Conservation (phyloP, 345 rosid genomes). For the Acer campestre region DNA sequence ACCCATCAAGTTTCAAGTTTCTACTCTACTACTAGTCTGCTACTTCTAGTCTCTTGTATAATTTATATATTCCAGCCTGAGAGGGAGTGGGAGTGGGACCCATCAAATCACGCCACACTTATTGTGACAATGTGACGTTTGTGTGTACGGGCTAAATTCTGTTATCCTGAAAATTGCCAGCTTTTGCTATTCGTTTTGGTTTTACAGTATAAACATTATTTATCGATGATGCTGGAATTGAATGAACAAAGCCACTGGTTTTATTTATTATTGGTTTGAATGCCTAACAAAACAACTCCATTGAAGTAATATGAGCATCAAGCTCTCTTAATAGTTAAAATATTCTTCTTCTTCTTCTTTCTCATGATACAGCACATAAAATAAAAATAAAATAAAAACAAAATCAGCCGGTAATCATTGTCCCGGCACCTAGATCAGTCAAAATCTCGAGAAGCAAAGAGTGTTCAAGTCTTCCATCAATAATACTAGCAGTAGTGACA, state of each 20-base stretch:
- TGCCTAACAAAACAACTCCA: no score
- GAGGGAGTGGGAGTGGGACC: neutral
- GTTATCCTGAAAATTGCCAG: no score
- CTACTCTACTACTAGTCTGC: neutral
- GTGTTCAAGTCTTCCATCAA: constrained; percentile 80
- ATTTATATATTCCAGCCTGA: neutral
- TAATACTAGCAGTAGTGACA: constrained; percentile 83
- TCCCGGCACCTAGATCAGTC: constrained; percentile 86
- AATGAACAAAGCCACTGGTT: no score
- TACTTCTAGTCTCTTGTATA: neutral
- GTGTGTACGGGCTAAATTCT: no score
- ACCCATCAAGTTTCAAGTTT: no score
- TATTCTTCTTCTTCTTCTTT: neutral
- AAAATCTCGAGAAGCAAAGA: constrained; percentile 83
- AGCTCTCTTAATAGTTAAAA: neutral
- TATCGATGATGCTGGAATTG: neutral
- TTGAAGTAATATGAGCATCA: no score
- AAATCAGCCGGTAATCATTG: constrained; percentile 78
- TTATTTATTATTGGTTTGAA: neutral
- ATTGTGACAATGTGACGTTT: neutral
- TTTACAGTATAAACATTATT: no score
- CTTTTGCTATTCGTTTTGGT: no score
- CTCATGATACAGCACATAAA: neutral
- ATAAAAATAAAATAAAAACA: no score
- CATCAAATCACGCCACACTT: neutral